Percentiles rank a stretch among this genome's conserved stretches.
Conservation (phyloP, 495 filamentous ascomycete genomes). For the Hypomontagnella submonticulosa region DNA sequence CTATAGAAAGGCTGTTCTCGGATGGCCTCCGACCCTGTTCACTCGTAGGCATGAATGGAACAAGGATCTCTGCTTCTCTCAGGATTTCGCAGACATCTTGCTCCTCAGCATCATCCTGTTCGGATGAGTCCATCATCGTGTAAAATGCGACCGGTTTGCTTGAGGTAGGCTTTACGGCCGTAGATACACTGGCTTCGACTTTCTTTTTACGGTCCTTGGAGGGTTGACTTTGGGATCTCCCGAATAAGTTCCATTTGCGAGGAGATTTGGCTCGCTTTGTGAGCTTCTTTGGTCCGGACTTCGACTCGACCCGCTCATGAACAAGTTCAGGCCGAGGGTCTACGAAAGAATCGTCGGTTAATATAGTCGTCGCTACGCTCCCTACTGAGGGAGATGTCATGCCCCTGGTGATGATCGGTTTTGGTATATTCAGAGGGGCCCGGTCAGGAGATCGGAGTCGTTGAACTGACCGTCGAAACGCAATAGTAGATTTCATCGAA, state of each 20-base stretch:
- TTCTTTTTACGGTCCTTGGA: constrained; percentile 51
- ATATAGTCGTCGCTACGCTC: constrained; percentile 62
- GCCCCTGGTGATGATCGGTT: constrained; percentile 55
- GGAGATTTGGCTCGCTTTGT: constrained; percentile 69
- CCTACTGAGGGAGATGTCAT: constrained; percentile 57
- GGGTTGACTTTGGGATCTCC: constrained; percentile 70
- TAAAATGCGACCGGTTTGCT: constrained; percentile 75
- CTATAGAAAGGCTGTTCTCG: constrained; percentile 34
- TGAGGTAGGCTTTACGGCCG: constrained; percentile 55
- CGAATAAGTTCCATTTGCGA: constrained; percentile 86
- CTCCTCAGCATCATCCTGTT: constrained; percentile 70
- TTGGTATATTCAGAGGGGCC: constrained; percentile 53
- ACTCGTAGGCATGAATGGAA: constrained; percentile 19
- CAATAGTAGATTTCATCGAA: constrained; percentile 58
- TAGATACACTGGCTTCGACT: constrained; percentile 52
- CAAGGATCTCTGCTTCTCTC: constrained; percentile 63
- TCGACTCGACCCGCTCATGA: constrained; percentile 27
- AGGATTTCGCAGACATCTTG: constrained; percentile 74
- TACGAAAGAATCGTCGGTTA: constrained; percentile 62
- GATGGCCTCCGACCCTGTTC: constrained; percentile 23
- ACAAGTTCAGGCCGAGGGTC: constrained; percentile 43
- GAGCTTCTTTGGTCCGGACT: constrained; percentile 58
- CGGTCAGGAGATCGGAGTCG: constrained; percentile 55
- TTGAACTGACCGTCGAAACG: constrained; percentile 63
- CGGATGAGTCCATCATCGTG: constrained; percentile 79